Percentiles rank a stretch among this genome's conserved stretches.
Evolutionary conservation across 116 monocot genomes (phyloP).

Genomic region (Posidonia oceanica): DNA sequence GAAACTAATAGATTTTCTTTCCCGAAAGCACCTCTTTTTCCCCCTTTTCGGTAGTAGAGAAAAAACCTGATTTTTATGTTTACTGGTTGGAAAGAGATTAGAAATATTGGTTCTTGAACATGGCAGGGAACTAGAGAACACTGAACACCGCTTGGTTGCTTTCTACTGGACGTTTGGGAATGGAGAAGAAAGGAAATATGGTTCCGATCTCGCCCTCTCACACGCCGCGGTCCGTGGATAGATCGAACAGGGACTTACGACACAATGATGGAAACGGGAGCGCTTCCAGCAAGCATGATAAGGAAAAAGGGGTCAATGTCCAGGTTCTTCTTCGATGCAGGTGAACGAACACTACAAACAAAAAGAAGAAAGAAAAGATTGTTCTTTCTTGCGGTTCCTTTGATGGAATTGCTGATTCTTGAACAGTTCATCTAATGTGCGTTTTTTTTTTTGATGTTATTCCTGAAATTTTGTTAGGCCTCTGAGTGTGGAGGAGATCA

Average conservation of each 20-base stretch:
- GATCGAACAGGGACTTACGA: conserved; percentile 41
- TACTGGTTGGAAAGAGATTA: not conserved
- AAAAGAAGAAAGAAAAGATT: not conserved
- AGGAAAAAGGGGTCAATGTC: conserved; percentile 89
- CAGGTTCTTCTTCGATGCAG: conserved; percentile 95
- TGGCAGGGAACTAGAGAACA: not conserved
- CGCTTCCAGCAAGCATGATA: conserved; percentile 49
- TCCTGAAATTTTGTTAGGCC: conserved; percentile 29
- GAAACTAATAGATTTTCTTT: not conserved
- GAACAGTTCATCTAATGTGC: not conserved
- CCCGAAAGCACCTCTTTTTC: not conserved
- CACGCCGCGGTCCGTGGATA: conserved; percentile 19
- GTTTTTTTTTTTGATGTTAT: not conserved
- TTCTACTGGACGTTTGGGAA: conserved; percentile 2
- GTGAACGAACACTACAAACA: conserved; percentile 10
- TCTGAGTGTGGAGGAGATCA: conserved; percentile 69
- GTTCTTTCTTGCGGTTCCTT: too few relatives aligned
- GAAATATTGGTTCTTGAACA: not conserved
- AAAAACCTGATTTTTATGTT: not conserved
- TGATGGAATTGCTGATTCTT: too few relatives aligned
- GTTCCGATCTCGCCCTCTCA: conserved; percentile 23
- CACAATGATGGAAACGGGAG: conserved; percentile 34
- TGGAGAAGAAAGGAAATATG: conserved; percentile 17
- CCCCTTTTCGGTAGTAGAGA: not conserved
- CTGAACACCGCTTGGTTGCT: not conserved